Evolutionary conservation across 768 basidiomycete species (phyloP).

Genomic region (Brasilioporus rufonigricans): DNA sequence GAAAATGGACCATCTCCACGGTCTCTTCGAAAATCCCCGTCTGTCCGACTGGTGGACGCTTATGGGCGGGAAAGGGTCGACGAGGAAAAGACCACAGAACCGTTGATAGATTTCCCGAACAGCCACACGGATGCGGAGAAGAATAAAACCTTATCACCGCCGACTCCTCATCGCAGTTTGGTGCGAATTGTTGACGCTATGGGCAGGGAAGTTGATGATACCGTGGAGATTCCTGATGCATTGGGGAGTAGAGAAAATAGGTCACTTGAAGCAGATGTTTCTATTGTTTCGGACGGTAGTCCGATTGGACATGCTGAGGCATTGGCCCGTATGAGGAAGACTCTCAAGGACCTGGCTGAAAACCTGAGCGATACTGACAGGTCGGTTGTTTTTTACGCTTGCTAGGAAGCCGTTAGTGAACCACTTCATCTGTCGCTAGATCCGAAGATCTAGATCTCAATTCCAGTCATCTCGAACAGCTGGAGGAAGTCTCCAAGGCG

Average conservation of each 20-base stretch:
- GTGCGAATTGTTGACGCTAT: slow-evolving; percentile 69
- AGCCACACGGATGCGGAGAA: slow-evolving; percentile 19
- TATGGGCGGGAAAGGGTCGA: slow-evolving; percentile 52
- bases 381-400: slow-evolving; percentile 33
- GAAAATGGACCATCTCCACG: slow-evolving; percentile 27
- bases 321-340: slow-evolving; percentile 54
- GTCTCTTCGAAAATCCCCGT: slow-evolving; percentile 46
- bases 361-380: slow-evolving; percentile 57
- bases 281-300: slow-evolving; percentile 21
- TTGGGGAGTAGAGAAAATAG: slow-evolving; percentile 15
- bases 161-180: slow-evolving; percentile 33
- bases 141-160: slow-evolving; percentile 12
- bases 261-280: slow-evolving; percentile 20
- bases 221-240: slow-evolving; percentile 32
- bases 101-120: slow-evolving; percentile 2
- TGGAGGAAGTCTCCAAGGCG: slow-evolving; percentile 51
- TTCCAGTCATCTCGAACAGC: slow-evolving; percentile 44
- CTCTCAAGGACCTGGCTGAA: slow-evolving; percentile 54
- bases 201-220: slow-evolving; percentile 55
- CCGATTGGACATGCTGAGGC: slow-evolving; percentile 45
- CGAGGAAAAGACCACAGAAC: slow-evolving; percentile 6
- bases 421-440: slow-evolving; percentile 27
- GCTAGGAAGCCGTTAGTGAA: slow-evolving; percentile 5
- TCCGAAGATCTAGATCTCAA: slow-evolving; percentile 40
- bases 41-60: slow-evolving; percentile 68